Percentiles rank a stretch among this genome's conserved stretches.
Conservation (phyloP, 176 grass and related monocot genomes). For the Oryza meridionalis region DNA sequence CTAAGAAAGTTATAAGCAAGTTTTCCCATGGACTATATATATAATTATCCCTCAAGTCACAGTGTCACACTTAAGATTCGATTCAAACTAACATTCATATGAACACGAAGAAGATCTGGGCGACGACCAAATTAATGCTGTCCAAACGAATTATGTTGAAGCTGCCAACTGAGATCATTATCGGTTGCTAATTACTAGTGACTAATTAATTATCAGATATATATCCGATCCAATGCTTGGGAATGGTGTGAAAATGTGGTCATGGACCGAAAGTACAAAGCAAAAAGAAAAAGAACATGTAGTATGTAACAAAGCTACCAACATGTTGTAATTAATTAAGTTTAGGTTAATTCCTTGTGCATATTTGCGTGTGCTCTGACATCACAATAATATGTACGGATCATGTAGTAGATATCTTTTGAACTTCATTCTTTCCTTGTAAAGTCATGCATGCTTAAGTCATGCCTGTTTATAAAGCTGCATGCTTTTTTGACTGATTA, state of each 20-base stretch:
- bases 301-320: too few relatives aligned
- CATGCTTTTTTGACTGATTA: neutral
- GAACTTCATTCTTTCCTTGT: neutral
- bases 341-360: neutral
- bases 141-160: neutral
- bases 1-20: neutral
- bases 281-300: neutral
- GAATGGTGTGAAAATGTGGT: neutral
- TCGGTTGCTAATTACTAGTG: neutral
- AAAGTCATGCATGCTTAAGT: neutral
- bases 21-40: neutral
- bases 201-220: neutral
- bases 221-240: neutral
- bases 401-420: neutral
- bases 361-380: neutral
- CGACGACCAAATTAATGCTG: neutral
- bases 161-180: neutral
- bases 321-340: neutral
- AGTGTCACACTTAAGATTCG: neutral
- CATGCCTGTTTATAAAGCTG: neutral
- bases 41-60: too few relatives aligned
- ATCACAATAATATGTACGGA: neutral
- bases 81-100: neutral
- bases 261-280: neutral
- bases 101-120: neutral